Conservation (phyloP, 441 rosid species). For the Cnidoscolus chayamansa region DNA sequence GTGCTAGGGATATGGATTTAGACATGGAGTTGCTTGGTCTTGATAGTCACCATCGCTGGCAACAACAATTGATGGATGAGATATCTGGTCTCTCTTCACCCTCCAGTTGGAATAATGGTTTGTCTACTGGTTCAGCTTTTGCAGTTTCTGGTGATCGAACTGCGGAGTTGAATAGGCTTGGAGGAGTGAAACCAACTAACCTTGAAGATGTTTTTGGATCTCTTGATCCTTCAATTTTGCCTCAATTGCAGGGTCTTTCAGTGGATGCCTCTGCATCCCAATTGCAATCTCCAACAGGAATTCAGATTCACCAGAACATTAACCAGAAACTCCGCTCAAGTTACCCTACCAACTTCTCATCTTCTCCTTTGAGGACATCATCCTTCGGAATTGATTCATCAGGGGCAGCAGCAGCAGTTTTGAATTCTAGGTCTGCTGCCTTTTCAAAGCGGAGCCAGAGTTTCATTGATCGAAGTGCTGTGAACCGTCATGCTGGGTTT, state of each 20-base stretch:
- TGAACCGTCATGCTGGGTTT: conserved; percentile 36
- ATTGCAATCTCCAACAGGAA: conserved; percentile 46
- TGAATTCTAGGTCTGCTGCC: conserved; percentile 64
- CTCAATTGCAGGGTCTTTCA: conserved; percentile 44
- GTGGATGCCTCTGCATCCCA: conserved; percentile 33
- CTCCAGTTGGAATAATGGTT: conserved; percentile 50
- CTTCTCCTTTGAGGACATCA: conserved; percentile 50
- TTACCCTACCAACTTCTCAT: conserved; percentile 42
- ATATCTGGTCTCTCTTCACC: conserved; percentile 58
- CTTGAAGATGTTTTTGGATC: conserved; percentile 56
- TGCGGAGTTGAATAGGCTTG: conserved; percentile 50
- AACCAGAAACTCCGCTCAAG: conserved; percentile 46
- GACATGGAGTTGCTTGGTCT: conserved; percentile 46
- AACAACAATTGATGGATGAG: conserved; percentile 55
- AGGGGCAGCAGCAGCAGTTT: conserved; percentile 43
- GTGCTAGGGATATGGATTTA: conserved; percentile 62
- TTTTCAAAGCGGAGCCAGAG: conserved; percentile 77
- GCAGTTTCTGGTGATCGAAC: conserved; percentile 38
- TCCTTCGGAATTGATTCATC: conserved; percentile 46
- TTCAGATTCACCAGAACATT: conserved; percentile 48
- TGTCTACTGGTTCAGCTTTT: conserved; percentile 44
- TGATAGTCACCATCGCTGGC: conserved; percentile 34
- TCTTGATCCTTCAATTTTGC: conserved; percentile 42
- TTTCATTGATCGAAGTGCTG: conserved; percentile 60
- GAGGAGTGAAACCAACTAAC: conserved; percentile 55